These are phyloP conservation scores for Ceratobasidium sp. DNA, from an alignment of 1,284 basidiomycete genomes.

Conservation along the genomic window DNA sequence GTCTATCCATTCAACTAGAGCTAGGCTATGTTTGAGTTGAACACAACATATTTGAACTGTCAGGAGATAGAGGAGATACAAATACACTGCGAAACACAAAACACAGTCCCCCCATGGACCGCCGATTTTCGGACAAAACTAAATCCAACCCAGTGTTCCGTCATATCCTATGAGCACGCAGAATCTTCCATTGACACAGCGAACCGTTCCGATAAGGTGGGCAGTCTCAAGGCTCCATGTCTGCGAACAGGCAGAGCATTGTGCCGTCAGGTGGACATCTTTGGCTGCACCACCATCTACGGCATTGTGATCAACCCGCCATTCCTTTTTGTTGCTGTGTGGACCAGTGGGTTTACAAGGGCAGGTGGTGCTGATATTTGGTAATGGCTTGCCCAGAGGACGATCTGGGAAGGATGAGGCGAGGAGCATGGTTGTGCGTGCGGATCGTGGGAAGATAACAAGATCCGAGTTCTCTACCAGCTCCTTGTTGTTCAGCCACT, in stretches of 20 bases:
- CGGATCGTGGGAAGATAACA: neutral
- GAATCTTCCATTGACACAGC: no score
- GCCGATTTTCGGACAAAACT: no score
- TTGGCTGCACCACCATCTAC: neutral
- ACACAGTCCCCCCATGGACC: no score
- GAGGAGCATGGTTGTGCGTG: neutral
- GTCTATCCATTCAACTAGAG: no score
- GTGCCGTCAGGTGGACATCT: neutral
- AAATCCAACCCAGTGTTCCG: no score
- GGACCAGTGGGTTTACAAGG: neutral
- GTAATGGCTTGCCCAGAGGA: conserved; percentile 6
- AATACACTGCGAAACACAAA: no score
- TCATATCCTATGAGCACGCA: no score
- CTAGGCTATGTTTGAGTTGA: no score
- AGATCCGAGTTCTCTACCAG: conserved; percentile 1
- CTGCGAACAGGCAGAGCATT: neutral
- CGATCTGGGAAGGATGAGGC: conserved; percentile 1
- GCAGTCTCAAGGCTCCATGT: neutral
- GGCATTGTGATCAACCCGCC: neutral
- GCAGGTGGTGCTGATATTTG: neutral
- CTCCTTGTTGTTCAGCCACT: neutral
- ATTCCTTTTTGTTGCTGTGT: neutral
- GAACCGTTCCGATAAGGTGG: no score
- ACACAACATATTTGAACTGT: no score
- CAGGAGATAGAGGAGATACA: no score